Percentiles rank a stretch among this genome's conserved stretches.
Conservation (phyloP, 805 yeast genomes). For the Starmera amethionina region DNA sequence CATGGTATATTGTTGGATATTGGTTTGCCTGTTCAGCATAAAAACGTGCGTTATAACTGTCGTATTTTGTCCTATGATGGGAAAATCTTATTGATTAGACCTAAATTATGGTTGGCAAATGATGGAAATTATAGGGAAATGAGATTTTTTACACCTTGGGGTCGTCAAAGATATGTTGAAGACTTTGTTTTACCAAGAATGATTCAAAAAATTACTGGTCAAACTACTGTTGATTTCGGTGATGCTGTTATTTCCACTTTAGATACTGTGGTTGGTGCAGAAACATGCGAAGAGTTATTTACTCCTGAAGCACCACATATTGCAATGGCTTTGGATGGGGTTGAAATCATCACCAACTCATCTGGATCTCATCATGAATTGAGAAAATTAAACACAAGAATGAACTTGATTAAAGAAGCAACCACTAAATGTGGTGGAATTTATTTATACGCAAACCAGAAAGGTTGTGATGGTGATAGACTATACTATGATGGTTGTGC, state of each 20-base stretch:
- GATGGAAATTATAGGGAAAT: slow-evolving; percentile 98
- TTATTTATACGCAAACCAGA: slow-evolving; percentile 87
- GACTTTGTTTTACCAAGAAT: slow-evolving; percentile 59
- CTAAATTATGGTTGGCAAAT: slow-evolving; percentile 88
- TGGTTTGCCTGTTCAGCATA: slow-evolving; percentile 91
- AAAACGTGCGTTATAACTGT: slow-evolving; percentile 85
- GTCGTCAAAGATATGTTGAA: slow-evolving; percentile 67
- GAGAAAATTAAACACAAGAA: slow-evolving; percentile 76
- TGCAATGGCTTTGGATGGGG: slow-evolving; percentile 86
- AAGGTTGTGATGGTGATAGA: slow-evolving; percentile 98
- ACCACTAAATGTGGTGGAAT: slow-evolving; percentile 96
- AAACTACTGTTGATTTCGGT: slow-evolving; percentile 67
- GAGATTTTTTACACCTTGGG: slow-evolving; percentile 96
- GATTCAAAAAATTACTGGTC: slow-evolving; percentile 59
- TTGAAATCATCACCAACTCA: slow-evolving; percentile 93
- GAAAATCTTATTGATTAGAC: slow-evolving; percentile 75
- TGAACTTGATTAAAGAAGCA: slow-evolving; percentile 82
- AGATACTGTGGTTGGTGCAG: slow-evolving; percentile 92
- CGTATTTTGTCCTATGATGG: slow-evolving; percentile 76
- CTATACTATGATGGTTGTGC: slow-evolving; percentile 97
- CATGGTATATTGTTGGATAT: slow-evolving; percentile 76
- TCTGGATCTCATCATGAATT: slow-evolving; percentile 98
- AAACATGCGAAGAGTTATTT: slow-evolving; percentile 95
- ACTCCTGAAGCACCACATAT: slow-evolving; percentile 96
- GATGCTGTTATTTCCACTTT: slow-evolving; percentile 79